Evolutionary conservation across 331 rosid genomes (phyloP), one percentile per base, ranked within the genome.

Genomic region (Prunus yedoensis): DNA sequence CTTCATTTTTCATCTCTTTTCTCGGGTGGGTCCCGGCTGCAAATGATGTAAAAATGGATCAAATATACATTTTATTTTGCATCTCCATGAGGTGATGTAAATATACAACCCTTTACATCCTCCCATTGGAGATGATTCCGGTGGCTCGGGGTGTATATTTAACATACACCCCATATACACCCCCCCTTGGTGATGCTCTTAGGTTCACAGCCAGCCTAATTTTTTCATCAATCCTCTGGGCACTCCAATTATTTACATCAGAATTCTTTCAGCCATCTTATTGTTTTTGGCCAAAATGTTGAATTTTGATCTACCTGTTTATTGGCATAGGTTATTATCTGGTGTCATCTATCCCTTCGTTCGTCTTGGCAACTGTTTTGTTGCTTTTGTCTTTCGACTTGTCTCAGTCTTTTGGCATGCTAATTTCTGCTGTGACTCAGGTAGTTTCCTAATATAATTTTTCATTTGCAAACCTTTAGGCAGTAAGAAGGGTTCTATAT

Each of bases 141-240:
- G n/a, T n/a, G n/a, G n/a, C n/a, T n/a, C n/a, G n/a, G n/a, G n/a
- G n/a, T n/a, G n/a, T n/a, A n/a, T n/a, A n/a, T n/a, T n/a, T n/a
- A n/a, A n/a, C n/a, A n/a, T n/a, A n/a, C n/a, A n/a, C n/a, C n/a
- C n/a, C n/a, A n/a, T n/a, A n/a, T n/a, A n/a, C n/a, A n/a, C n/a
- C n/a, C n/a, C n/a, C n/a, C n/a, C n/a, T n/a, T n/a, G n/a, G n/a
- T n/a, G n/a, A n/a, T n/a, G n/a, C n/a, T n/a, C 56, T 74, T 85
- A 84, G 89, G 83, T 78, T 83, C 62, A 63, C 61, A 62, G 46
- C 78, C 76, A 57, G 45, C 18, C 13, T 52, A n/a, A 72, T 30
- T 14, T 66, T 46, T 80, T 30, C 49, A 51, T 74, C 75, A 51
- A 32, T 46, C 41, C 25, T 66, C 23, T 17, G 41, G 69, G 79